Percentiles rank a stretch among this genome's conserved stretches.
Evolutionary conservation across 2,329 filamentous ascomycete species (phyloP).

Genomic region (Alternaria ethzedia): DNA sequence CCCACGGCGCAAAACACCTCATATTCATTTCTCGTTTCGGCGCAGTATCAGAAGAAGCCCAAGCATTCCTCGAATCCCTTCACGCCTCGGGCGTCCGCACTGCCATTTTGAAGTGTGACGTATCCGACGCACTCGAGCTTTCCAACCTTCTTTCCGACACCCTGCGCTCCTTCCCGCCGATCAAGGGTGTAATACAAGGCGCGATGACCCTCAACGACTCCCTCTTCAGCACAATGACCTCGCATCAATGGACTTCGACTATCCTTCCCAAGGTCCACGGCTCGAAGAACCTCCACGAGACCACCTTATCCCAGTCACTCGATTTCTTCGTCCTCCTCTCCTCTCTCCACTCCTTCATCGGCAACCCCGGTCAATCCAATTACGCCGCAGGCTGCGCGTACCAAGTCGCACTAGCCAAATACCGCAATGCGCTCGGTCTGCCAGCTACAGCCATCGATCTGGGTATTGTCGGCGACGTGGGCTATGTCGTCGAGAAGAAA

Average conservation of each 20-base stretch:
- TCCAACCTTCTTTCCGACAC: neutral
- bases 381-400: slow-evolving; percentile 34
- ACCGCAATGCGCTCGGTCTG: slow-evolving; percentile 7
- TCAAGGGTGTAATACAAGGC: slow-evolving; percentile 22
- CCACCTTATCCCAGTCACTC: neutral
- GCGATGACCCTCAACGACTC: slow-evolving; percentile 26
- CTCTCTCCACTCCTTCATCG: slow-evolving; percentile 26
- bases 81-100: neutral
- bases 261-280: slow-evolving; percentile 43
- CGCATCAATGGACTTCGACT: slow-evolving; percentile 12
- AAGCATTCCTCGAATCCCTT: slow-evolving; percentile 6
- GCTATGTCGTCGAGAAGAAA: slow-evolving; percentile 22
- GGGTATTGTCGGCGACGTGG: slow-evolving; percentile 20
- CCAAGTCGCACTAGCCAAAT: slow-evolving; percentile 26
- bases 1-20: slow-evolving; percentile 17
- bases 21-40: slow-evolving; percentile 26
- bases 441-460: slow-evolving; percentile 19
- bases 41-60: neutral
- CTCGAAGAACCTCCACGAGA: slow-evolving; percentile 35
- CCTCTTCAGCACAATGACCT: slow-evolving; percentile 19
- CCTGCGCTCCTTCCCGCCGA: slow-evolving; percentile 6
- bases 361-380: slow-evolving; percentile 28
- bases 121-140: slow-evolving; percentile 5
- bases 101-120: slow-evolving; percentile 13
- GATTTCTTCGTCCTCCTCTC: slow-evolving; percentile 34